Conservation (phyloP, 257 asterid genomes). For the Echium plantagineum region DNA sequence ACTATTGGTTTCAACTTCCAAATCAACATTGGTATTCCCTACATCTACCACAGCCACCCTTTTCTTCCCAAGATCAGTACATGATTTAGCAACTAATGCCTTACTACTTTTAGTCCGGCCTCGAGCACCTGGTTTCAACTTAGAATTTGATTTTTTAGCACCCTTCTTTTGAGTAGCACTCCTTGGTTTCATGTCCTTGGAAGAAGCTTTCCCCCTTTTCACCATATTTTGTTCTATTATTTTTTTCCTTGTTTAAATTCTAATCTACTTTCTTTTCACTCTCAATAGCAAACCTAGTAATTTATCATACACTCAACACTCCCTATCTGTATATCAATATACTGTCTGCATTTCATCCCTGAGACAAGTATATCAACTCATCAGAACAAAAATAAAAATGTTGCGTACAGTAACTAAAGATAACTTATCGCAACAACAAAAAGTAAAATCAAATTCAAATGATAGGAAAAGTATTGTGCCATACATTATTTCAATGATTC, state of each 20-base stretch:
- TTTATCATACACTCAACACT: neutral
- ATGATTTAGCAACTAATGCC: constrained; percentile 58
- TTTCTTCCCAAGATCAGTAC: constrained; percentile 73
- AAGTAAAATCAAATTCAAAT: too few species aligned
- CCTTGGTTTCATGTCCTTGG: constrained; percentile 38
- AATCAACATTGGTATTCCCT: constrained; percentile 19
- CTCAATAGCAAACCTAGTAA: neutral
- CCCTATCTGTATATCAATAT: too few species aligned
- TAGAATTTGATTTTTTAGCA: constrained; percentile 38
- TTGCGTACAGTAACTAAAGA: too few species aligned
- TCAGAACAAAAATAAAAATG: neutral
- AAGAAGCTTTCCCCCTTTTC: constrained; percentile 65
- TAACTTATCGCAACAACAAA: neutral
- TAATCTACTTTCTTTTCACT: constrained; percentile 1
- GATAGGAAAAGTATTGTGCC: too few species aligned
- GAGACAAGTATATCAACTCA: neutral
- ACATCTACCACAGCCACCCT: constrained; percentile 40
- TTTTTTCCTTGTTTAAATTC: neutral
- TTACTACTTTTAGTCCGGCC: constrained; percentile 69
- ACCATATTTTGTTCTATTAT: neutral
- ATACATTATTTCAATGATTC: too few species aligned
- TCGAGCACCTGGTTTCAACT: constrained; percentile 80
- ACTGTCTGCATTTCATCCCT: neutral
- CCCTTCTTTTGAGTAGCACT: constrained; percentile 43
- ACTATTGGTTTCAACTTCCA: constrained; percentile 16